A percentile compares a stretch with the other conserved stretches of the same genome.
Conservation (phyloP, 495 filamentous ascomycete species). For the Aspergillus haitiensis region DNA sequence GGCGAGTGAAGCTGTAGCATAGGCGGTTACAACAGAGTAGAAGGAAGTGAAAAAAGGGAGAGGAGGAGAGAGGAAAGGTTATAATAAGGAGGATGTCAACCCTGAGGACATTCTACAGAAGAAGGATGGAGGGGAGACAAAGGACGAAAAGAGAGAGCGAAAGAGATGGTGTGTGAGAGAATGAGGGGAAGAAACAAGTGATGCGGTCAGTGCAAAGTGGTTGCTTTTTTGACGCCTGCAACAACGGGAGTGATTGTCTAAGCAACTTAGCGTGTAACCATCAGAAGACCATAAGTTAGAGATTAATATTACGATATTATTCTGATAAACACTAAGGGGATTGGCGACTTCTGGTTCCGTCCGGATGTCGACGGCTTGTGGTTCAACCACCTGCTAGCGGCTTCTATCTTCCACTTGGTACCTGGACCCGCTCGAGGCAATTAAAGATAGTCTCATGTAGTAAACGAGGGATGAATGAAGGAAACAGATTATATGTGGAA, state of each 20-base stretch:
- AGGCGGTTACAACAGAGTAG: slow-evolving; percentile 23
- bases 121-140: background rate
- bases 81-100: background rate
- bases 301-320: background rate
- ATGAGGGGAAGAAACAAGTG: background rate
- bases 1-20: slow-evolving; percentile 39
- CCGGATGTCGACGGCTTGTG: slow-evolving; percentile 19
- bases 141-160: slow-evolving; percentile 1
- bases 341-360: slow-evolving; percentile 5
- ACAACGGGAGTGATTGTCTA: background rate
- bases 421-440: too few species aligned
- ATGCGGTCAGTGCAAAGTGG: background rate
- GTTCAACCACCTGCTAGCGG: slow-evolving; percentile 1
- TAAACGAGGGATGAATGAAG: too few species aligned
- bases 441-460: too few species aligned
- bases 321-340: background rate
- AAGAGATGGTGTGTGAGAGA: background rate
- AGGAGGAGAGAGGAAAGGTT: background rate
- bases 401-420: too few species aligned
- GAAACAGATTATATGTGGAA: too few species aligned
- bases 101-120: background rate
- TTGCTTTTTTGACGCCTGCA: background rate
- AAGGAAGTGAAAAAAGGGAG: slow-evolving; percentile 42
- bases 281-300: background rate
- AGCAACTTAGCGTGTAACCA: background rate